Evolutionary conservation across 257 asterid species (phyloP), one percentile per base, ranked within the genome.

Genomic region (Petunia secreta): DNA sequence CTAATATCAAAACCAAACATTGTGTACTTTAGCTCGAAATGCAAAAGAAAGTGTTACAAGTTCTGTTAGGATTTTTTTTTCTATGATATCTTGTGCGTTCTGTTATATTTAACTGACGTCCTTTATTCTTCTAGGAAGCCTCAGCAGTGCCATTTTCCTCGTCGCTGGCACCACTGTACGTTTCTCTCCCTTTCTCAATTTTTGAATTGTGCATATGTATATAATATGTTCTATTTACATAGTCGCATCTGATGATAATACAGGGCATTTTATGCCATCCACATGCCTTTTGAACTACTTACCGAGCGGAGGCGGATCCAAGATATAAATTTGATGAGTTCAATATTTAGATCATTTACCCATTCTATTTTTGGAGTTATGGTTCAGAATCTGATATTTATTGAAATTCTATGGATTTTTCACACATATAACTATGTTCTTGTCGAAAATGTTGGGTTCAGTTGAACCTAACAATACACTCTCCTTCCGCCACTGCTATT

Each of bases 141-240:
- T 95, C 80, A 93, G 87, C 89, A 91, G 93, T 87, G 82, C 98
- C 39, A 86, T 93, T 79, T 87, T 93, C 85, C 95, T 95, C 63
- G 98, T 95, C 77, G 99, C 99, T 80, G 99, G 99, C 63, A 95
- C 98, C 83, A 93, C 97, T 48, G 99, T 95, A 89, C 54, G 97
- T 89, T 77, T 77, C 78, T 75, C 86, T 69, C 11, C 60, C 40
- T 46, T 50, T 64, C 55, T 38, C 10, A 37, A 14, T 53, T n/a
- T 58, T 6, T 81, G 50, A 57, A 11, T 15, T 63, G 4, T 43
- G 64, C 57, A 63, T 63, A 46, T 38, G 50, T 58, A 1, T 9
- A 60, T 68, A 25, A 40, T 50, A 48, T 34, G 14, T 48, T 11
- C 34, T 34, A 43, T 8, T 6, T 11, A 34, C 46, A 73, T 6